Base-by-base conservation (phyloP, 805 yeast species). In the Hagleromyces aurorensis region DNA sequence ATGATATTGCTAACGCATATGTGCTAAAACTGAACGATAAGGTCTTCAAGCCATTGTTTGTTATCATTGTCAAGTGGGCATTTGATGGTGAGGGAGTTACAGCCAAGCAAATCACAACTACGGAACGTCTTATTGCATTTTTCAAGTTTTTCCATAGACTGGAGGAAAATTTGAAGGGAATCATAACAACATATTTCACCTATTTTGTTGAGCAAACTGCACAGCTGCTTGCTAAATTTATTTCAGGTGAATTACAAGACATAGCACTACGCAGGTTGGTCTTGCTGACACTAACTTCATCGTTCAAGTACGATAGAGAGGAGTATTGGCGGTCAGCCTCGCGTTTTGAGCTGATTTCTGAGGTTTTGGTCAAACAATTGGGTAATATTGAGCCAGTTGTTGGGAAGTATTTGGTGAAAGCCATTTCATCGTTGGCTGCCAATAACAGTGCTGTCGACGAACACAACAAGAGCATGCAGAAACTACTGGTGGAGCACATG, bases 1-100 rank as follows among this genome's bases (percentile, higher is more conserved):
- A 81, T 45, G 64, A 70, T 21, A 72, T 86, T 51, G 87, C 82
- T 13, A 73, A 89, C 41, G 64, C 65, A 14, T 78, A 75, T 43
- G 93, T 89, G 12, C 69, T 91, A 78, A 87, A 89, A 58, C 70
- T 91, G 59, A 91, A 91, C 53, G 98, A 91, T 55, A 85, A 84
- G 61, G 72, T 78, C 13, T 91, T 91, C 69, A 74, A 96, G 51
- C 98, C 98, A 12, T 64, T 84, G 50, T 91, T 91, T 60, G 89
- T 87, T 5, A 65, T 78, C 15, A 64, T 85, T 44, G 86, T 81
- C 8, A 74, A 86, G 53, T 91, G 98, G 98, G 93, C 96, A 2
- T 71, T 83, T 45, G 81, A 77, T 39, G 94, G 86, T 34, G 93
- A 79, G 55, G 86, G 81, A 23, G 70, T 71, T 8, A 59, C 52